Evolutionary conservation across 768 basidiomycete species (phyloP).

Genomic region (Nevesoporus exiguus): DNA sequence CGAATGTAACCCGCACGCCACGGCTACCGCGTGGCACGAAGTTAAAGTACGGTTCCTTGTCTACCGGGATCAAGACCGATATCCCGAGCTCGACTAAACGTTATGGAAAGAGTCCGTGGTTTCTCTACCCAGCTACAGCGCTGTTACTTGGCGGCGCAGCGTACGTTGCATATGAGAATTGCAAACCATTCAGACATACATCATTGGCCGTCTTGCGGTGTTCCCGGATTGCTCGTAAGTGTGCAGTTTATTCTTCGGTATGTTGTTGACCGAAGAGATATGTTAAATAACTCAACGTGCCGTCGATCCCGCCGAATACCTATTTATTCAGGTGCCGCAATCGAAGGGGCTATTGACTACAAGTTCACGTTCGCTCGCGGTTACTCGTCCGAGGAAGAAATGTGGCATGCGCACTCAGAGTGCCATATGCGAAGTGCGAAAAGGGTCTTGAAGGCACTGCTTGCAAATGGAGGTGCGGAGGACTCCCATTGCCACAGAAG

Average conservation of each 20-base stretch:
- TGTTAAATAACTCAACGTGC: background rate
- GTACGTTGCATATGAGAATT: constrained; percentile 58
- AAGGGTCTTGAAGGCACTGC: constrained; percentile 75
- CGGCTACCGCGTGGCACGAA: constrained; percentile 4
- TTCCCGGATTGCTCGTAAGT: constrained; percentile 67
- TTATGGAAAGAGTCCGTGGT: constrained; percentile 15
- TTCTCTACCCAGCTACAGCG: constrained; percentile 23
- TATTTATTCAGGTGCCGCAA: constrained; percentile 48
- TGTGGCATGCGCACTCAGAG: constrained; percentile 55
- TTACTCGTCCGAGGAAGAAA: constrained; percentile 51
- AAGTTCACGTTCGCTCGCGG: constrained; percentile 58
- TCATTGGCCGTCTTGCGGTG: constrained; percentile 74
- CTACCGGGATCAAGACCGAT: constrained; percentile 4
- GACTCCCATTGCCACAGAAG: background rate
- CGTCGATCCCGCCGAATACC: background rate
- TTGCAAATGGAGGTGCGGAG: constrained; percentile 78
- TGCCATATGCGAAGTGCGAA: constrained; percentile 84
- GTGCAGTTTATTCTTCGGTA: constrained; percentile 22
- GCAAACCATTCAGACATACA: constrained; percentile 71
- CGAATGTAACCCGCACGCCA: constrained; percentile 2
- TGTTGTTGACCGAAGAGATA: constrained; percentile 26
- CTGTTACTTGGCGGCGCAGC: constrained; percentile 32
- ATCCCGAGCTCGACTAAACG: constrained; percentile 3
- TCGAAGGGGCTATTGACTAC: constrained; percentile 67
- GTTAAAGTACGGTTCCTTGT: constrained; percentile 8